A percentile compares a stretch with the other conserved stretches of the same genome.
phyloP scores from a whole-genome alignment of 1,284 basidiomycete species.

The Salmacisia buchloeana region DNA sequence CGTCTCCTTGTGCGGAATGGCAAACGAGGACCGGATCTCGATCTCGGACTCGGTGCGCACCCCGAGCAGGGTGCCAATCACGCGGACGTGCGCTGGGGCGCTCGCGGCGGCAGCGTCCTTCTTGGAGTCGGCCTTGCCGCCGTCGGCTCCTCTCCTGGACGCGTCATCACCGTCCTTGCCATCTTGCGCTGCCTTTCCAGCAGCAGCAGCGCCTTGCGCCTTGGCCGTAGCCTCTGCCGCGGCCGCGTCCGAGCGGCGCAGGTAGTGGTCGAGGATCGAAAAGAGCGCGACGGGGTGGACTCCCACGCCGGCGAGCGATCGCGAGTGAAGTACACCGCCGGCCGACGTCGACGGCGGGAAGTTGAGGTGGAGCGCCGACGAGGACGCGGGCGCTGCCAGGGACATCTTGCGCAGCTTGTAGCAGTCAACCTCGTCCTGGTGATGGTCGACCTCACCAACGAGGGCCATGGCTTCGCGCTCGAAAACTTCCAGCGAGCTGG shows the following conservation, averaged over 20 bases:
- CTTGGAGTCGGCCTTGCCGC: conserved; percentile 8
- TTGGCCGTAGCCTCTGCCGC: conserved; percentile 6
- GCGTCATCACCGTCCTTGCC: conserved; percentile 55
- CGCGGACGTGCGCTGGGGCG: conserved; percentile 64
- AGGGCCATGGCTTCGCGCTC: too few relatives aligned
- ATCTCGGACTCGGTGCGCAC: conserved; percentile 62
- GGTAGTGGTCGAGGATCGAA: conserved; percentile 93
- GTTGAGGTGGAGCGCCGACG: conserved; percentile 46
- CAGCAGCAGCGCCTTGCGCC: background rate
- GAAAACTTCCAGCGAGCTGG: too few relatives aligned
- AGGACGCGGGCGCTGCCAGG: conserved; percentile 22
- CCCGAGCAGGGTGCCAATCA: conserved; percentile 93
- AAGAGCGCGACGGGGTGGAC: conserved; percentile 62
- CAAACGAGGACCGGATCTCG: conserved; percentile 46
- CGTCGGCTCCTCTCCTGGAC: background rate
- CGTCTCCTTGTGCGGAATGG: conserved; percentile 60
- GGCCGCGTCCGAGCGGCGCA: conserved; percentile 66
- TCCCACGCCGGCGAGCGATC: conserved; percentile 43
- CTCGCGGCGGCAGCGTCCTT: background rate
- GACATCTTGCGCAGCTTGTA: conserved; percentile 1
- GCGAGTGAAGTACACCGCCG: conserved; percentile 42
- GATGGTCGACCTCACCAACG: too few relatives aligned
- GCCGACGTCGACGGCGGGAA: conserved; percentile 42
- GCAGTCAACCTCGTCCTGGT: background rate
- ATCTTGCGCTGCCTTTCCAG: background rate